These are phyloP conservation scores for Halophytophthora polymorphica DNA, from an alignment of 352 stramenopile species.

Conservation along the genomic window DNA sequence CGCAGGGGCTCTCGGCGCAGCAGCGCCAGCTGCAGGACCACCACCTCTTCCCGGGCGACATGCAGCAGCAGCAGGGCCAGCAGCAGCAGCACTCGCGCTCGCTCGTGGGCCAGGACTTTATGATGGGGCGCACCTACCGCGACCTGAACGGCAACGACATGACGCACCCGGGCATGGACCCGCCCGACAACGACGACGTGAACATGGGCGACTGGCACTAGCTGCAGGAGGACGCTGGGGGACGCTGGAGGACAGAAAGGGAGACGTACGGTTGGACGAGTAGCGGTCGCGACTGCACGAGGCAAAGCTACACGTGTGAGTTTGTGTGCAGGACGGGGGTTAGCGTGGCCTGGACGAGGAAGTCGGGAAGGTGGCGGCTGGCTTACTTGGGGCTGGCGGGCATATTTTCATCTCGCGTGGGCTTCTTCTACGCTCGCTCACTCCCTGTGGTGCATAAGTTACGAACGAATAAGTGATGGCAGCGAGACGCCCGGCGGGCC, in stretches of 20 bases:
- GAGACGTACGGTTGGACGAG: constrained; percentile 5
- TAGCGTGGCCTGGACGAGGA: too few relatives aligned
- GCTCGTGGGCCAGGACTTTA: constrained; percentile 47
- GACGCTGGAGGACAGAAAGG: too few relatives aligned
- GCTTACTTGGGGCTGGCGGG: too few relatives aligned
- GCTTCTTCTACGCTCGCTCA: too few relatives aligned
- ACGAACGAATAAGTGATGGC: too few relatives aligned
- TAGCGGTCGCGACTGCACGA: not conserved
- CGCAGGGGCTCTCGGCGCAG: constrained; percentile 33
- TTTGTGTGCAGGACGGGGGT: too few relatives aligned
- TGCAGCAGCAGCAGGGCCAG: constrained; percentile 39
- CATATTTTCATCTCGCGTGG: too few relatives aligned
- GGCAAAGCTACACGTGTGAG: not conserved
- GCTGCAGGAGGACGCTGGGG: too few relatives aligned
- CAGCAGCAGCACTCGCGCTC: constrained; percentile 30
- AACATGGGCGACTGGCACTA: constrained; percentile 65
- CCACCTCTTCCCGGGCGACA: constrained; percentile 39
- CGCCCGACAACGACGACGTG: constrained; percentile 41
- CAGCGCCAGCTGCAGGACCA: constrained; percentile 36
- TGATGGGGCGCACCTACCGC: constrained; percentile 45
- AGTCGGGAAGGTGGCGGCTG: too few relatives aligned
- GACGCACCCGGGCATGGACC: constrained; percentile 46
- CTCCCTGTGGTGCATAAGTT: too few relatives aligned
- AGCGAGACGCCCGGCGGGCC: too few relatives aligned
- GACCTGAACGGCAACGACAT: constrained; percentile 35